Percentiles rank a stretch among this genome's conserved stretches.
These are phyloP conservation scores for Zygosaccharomyces siamensis DNA, from an alignment of 805 yeast genomes.

Conservation along the genomic window DNA sequence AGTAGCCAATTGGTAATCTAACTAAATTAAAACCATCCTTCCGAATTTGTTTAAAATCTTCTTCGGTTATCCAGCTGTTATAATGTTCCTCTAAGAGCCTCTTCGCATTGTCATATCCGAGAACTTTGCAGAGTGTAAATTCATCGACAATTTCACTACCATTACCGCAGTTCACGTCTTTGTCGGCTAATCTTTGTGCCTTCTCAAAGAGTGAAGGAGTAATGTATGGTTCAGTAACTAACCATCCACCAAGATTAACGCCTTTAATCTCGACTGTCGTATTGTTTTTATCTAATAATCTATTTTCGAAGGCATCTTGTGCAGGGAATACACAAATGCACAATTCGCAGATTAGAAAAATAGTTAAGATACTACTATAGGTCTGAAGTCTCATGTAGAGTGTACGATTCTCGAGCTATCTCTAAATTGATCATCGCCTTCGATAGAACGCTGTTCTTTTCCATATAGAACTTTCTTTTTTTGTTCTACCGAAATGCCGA, in stretches of 20 bases:
- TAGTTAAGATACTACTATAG: background rate
- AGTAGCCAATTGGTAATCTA: conserved; percentile 75
- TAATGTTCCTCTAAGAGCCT: conserved; percentile 48
- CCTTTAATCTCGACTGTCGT: conserved; percentile 31
- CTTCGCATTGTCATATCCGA: conserved; percentile 47
- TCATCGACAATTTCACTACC: conserved; percentile 48
- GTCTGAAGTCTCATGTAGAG: background rate
- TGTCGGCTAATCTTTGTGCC: conserved; percentile 26
- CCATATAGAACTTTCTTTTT: background rate
- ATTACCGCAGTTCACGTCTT: too few species aligned
- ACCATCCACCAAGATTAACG: conserved; percentile 67
- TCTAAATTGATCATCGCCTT: background rate
- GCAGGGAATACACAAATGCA: background rate
- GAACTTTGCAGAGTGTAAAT: conserved; percentile 44
- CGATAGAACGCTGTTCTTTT: too few species aligned
- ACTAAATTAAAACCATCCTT: conserved; percentile 59
- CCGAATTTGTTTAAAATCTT: conserved; percentile 50
- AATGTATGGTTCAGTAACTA: conserved; percentile 64
- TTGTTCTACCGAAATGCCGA: background rate
- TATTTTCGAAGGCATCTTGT: conserved; percentile 1
- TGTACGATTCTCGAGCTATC: background rate
- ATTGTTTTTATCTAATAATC: conserved; percentile 2
- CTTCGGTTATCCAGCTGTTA: conserved; percentile 53
- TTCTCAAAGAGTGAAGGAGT: conserved; percentile 57
- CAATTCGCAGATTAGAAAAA: background rate